Evolutionary conservation across 1,139 yeast genomes (phyloP), one percentile per base, ranked within the genome.

Genomic region (Protomyces pachydermus): DNA sequence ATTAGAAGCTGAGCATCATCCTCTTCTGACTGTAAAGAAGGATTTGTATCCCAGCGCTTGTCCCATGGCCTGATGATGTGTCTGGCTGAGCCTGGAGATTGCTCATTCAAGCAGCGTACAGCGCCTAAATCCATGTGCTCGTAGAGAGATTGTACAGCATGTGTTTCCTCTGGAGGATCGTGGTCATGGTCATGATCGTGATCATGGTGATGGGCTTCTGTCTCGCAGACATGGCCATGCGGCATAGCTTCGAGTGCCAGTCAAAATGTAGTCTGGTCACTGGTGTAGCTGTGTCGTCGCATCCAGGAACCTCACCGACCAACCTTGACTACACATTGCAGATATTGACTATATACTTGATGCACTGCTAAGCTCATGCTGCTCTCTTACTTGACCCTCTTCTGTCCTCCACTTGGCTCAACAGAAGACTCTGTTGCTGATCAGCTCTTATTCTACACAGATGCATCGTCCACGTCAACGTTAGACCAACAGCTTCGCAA

Each of bases 1-100:
- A 91, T 71, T 55, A 91, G 81, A 71, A 91, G 69, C 34, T 58
- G 62, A 72, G 91, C 97, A 66, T 86, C 83, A 72, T 93, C 98
- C 3, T 88, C 84, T 73, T 91, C 97, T 1, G 91, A 84, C 71
- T 81, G 82, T 45, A 91, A 76, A 46, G 79, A 64, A 51, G 64
- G 64, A 8, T 75, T 76, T 1, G 73, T 73, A 9, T 74, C 77
- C 18, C 76, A 73, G 2, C 80, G 73, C 45, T 80, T 74, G 50
- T 80, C 79, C 79, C 90, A 88, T 3, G 86, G 72, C 66, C 81
- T 78, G 53, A 79, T 74, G 3, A 86, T 72, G 9, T 81, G 60
- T 16, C 70, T 70, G 2, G 77, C 87, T 1, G 78, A 79, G 18
- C 78, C 79, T 0, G 79, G 80, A 66, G 83, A 84, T 8, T 79